phyloP scores from a whole-genome alignment of 441 rosid genomes.

The Codiaeum variegatum region DNA sequence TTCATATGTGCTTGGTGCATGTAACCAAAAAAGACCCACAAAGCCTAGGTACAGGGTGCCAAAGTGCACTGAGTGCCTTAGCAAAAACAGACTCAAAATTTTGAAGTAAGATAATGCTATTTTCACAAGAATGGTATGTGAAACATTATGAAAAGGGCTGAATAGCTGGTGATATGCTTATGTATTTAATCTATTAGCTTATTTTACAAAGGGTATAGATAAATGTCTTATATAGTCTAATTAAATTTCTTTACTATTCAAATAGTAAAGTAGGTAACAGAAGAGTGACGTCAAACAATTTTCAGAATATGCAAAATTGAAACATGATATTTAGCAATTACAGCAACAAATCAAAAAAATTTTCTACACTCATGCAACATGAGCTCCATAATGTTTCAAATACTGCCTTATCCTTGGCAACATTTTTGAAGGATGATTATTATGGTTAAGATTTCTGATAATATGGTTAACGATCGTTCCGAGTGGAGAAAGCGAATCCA shows the following conservation, averaged over 20 bases:
- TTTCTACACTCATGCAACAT: neutral
- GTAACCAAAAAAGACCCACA: neutral
- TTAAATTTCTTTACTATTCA: neutral
- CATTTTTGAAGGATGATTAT: neutral
- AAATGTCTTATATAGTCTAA: neutral
- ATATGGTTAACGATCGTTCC: too few relatives aligned
- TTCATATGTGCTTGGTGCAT: neutral
- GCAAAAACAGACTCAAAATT: neutral
- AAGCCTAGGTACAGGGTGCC: neutral
- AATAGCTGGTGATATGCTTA: neutral
- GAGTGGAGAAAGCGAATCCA: too few relatives aligned
- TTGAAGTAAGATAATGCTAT: neutral
- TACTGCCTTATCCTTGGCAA: neutral
- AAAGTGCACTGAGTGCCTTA: neutral
- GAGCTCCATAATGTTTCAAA: neutral
- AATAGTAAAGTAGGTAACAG: neutral
- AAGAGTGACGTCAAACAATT: neutral
- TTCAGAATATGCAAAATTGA: neutral
- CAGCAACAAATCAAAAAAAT: neutral
- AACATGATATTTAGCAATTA: neutral
- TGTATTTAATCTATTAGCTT: neutral
- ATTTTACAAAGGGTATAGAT: neutral
- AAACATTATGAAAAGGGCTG: neutral
- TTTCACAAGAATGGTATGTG: neutral
- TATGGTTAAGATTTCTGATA: too few relatives aligned